Base-by-base conservation (phyloP, 352 stramenopile genomes). In the Peronospora farinosa region DNA sequence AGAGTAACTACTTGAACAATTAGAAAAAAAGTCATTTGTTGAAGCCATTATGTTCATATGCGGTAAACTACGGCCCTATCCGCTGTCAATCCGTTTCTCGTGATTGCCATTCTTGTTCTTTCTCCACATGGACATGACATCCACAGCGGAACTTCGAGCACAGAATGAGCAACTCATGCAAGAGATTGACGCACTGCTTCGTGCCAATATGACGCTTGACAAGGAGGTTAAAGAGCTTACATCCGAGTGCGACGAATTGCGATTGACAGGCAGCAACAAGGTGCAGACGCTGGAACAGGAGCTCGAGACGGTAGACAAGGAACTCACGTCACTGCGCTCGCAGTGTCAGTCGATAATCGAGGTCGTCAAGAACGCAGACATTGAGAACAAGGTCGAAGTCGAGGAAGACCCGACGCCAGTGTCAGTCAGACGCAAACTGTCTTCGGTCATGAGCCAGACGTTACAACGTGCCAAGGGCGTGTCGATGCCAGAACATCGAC, bases 141-240 rank as follows among this genome's bases (percentile, higher is more conserved):
- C 66, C 13, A 48, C 55, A 11, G 49, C 50, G 6, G 71, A 81
- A 7, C 21, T 88, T 27, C 60, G 60, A 43, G 71, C 51, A n/a
- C 72, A 88, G 59, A 88, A 84, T 47, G 58, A 79, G 53, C 66
- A 66, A 32, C 46, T 86, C 31, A 51, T 54, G 33, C 60, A 70
- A 37, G 66, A 86, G 59, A 84, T 88, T 49, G 62, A 84, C 40
- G 60, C 55, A 46, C 63, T 86, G 50, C 62, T 81, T 38, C 63
- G 66, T 40, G 57, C 66, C 64, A 88, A 88, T 58, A 81, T 62
- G 39, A 71, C 60, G 32, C 74, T 86, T 55, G 68, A 88, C 63
- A 71, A 72, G 41, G 74, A 88, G 47, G 63, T 82, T 40, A 61
- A 72, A 60, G 41, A 59, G 44, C 62, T 86, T 27, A 67, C 74